A percentile compares a stretch with the other conserved stretches of the same genome.
Conservation (phyloP, 2,329 filamentous ascomycete genomes). For the Neopestalotiopsis clavispora region DNA sequence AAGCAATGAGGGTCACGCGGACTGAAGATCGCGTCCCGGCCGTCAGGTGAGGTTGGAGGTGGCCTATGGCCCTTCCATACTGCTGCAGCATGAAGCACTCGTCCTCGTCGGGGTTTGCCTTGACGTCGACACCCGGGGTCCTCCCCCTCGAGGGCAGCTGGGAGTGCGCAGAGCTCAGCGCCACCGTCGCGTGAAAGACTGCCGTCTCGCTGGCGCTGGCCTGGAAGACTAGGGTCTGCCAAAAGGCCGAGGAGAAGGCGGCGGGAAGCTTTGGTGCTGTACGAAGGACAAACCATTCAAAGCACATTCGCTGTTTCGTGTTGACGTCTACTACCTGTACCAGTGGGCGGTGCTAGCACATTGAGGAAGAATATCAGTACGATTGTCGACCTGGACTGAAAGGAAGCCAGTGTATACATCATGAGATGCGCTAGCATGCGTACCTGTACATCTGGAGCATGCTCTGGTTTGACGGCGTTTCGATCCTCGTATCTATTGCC, state of each 20-base stretch:
- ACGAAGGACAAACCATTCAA: conserved; percentile 49
- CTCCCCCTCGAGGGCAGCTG: conserved; percentile 19
- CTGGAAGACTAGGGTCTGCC: conserved; percentile 43
- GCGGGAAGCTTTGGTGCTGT: conserved; percentile 43
- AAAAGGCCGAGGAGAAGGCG: conserved; percentile 42
- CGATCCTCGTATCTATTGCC: conserved; percentile 15
- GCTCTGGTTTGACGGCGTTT: neutral
- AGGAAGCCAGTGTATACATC: too few species aligned
- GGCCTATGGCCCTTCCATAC: conserved; percentile 42
- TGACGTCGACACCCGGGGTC: neutral
- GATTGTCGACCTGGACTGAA: too few species aligned
- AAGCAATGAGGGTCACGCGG: conserved; percentile 43
- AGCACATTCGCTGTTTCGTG: conserved; percentile 37
- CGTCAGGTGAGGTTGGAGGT: conserved; percentile 39
- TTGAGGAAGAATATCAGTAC: neutral
- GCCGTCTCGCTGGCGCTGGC: conserved; percentile 41
- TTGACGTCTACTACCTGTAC: conserved; percentile 20
- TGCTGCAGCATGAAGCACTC: conserved; percentile 37
- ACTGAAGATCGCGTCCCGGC: conserved; percentile 32
- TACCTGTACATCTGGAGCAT: conserved; percentile 35
- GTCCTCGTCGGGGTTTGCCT: conserved; percentile 20
- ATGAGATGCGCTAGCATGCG: neutral
- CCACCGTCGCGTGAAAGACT: conserved; percentile 44
- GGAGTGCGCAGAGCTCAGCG: conserved; percentile 41
- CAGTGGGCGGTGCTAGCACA: conserved; percentile 1